Base-by-base conservation (phyloP, 768 basidiomycete species). In the Xanthoconium purpureum region DNA sequence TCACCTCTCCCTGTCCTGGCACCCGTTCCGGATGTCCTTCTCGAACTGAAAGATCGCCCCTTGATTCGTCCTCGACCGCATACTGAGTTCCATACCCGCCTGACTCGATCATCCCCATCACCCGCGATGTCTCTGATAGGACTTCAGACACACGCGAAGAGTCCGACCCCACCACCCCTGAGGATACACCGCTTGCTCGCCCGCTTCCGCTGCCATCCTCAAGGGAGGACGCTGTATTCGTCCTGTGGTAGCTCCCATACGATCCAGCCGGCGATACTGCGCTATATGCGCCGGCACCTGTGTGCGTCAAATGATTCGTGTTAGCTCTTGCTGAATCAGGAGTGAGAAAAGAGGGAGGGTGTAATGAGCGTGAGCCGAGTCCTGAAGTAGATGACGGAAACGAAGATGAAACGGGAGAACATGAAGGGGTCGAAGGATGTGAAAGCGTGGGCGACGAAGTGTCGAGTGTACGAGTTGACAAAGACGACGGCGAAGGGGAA, bases 231-330 rank as follows among this genome's bases (percentile, higher is more conserved):
- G 54, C 52, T 5, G 63, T 56, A 5, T 58, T 60, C 14, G 69
- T 59, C 12, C 62, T 57, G 12, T 44, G 62, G 50, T 66, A 55
- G 35, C 64, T 67, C 11, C 55, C 63, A 35, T 55, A 67, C 0
- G 71, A 73, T 30, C 57, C 62, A 5, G 60, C 55, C 0, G 69
- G 69, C 0, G 69, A 71, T 12, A 36, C 55, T 0, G 65, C 59
- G 15, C 57, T 57, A 18, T 62, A 42, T 32, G 50, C 53, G 42
- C 52, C 63, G 15, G 52, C 52, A 11, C 65, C 69, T 72, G 50
- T 42, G 11, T 32, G 15, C 6, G 38, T 9, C 30, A 43, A 15
- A 47, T 12, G 17, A n/a, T 38, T 36, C 2, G 40, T 12, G 40
- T 71, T 10, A 69, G 67, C 29, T 20, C 46, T 30, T 38, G 52